Conservation (phyloP, 495 filamentous ascomycete species). For the Daldinia concentrica region DNA sequence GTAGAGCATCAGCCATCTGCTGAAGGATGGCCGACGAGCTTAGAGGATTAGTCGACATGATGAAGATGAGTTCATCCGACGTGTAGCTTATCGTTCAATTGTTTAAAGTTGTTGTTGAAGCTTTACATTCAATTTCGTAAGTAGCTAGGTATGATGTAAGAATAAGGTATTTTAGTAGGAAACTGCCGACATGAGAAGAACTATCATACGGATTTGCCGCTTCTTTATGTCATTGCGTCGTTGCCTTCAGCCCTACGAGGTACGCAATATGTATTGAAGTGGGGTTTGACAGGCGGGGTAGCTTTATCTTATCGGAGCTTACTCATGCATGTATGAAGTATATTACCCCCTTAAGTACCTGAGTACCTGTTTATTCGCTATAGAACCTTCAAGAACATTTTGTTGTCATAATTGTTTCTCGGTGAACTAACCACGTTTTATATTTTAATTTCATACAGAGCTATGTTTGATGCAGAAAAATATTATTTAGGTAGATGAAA, state of each 20-base stretch:
- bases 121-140: not conserved
- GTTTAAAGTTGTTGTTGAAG: not conserved
- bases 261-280: slow-evolving; percentile 31
- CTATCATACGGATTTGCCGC: slow-evolving; percentile 11
- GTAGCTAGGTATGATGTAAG: not conserved
- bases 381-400: too few species aligned
- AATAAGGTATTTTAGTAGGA: not conserved
- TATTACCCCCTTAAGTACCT: not conserved
- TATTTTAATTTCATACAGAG: too few species aligned
- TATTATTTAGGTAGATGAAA: too few species aligned
- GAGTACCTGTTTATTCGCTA: not conserved
- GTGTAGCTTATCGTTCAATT: slow-evolving; percentile 1
- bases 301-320: slow-evolving; percentile 51
- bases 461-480: too few species aligned
- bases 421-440: too few species aligned
- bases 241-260: slow-evolving; percentile 43
- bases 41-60: slow-evolving; percentile 49
- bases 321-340: not conserved
- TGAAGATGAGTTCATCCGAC: slow-evolving; percentile 12
- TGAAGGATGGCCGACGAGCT: slow-evolving; percentile 56
- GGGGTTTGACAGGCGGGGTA: slow-evolving; percentile 41
- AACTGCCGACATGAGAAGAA: slow-evolving; percentile 20
- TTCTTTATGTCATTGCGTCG: slow-evolving; percentile 39
- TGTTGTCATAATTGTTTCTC: too few species aligned
- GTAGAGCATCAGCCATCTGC: slow-evolving; percentile 66